Evolutionary conservation across 1,139 yeast species (phyloP), one percentile per base, ranked within the genome.

Genomic region (Suhomyces coccinellae): DNA sequence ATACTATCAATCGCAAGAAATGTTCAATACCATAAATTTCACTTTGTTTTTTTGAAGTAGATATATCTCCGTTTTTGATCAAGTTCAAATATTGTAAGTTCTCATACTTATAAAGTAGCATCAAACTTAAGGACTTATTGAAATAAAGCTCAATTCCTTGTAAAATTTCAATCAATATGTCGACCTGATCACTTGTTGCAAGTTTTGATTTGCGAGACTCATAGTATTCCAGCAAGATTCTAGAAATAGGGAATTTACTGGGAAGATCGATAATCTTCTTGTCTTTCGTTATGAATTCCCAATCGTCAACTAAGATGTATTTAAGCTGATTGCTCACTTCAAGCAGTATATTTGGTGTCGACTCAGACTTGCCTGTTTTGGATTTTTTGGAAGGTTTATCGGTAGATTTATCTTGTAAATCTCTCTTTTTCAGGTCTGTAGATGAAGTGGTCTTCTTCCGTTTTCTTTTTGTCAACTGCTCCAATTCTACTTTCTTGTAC

Each of bases 221-320:
- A 20, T 56, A 48, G 61, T 79, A 87, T 32, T 75, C 74, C 26
- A 66, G 56, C 11, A 90, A 62, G 3, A 88, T 77, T 3, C 66
- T 68, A 2, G 71, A 66, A 1, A 86, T 85, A 0, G 79, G 74
- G 11, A 71, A 67, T 16, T 66, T 61, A 4, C 81, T 66, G 0
- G 96, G 96, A 33, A 89, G 62, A 22, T 76, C 66, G 7, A 87
- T 77, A 28, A 88, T 62, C 60, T 83, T 82, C 42, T 85, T 84
- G 52, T 87, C 87, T 57, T 87, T 87, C 1, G 98, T 89, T 40
- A 91, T 77, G 54, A 73, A 76, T 62, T 91, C 97, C 98, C 98
- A 93, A 68, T 93, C 98, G 59, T 89, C 91, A 1, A 91, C 95
- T 36, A 93, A 68, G 6, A 83, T 57, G 4, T 85, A 73, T 62